phyloP scores from a whole-genome alignment of 1,284 basidiomycete genomes.

The Malassezia yamatoensis region DNA sequence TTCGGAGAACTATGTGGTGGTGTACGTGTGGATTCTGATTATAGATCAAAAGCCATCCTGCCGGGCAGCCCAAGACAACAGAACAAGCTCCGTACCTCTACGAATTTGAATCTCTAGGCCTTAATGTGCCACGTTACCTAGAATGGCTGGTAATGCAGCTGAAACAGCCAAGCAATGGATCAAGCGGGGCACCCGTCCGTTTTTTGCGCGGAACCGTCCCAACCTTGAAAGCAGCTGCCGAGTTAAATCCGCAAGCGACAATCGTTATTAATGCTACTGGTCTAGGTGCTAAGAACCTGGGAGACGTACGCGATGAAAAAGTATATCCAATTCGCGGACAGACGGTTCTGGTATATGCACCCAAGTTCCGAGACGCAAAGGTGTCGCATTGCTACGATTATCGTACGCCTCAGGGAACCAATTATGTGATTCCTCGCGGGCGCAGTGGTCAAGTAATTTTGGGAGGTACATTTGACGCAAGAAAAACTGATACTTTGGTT shows the following conservation, averaged over 20 bases:
- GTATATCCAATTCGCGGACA: slow-evolving; percentile 76
- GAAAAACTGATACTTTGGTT: slow-evolving; percentile 10
- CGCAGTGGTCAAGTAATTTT: slow-evolving; percentile 52
- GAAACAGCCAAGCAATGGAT: background rate
- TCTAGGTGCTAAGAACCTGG: slow-evolving; percentile 37
- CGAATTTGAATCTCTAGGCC: slow-evolving; percentile 28
- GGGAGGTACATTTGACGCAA: slow-evolving; percentile 55
- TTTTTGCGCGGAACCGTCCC: slow-evolving; percentile 19
- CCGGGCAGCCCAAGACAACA: background rate
- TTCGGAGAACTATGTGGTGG: slow-evolving; percentile 22
- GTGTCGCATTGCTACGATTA: slow-evolving; percentile 25
- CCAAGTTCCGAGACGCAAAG: slow-evolving; percentile 48
- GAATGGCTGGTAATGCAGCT: slow-evolving; percentile 28
- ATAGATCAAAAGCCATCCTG: background rate
- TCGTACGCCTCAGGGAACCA: slow-evolving; percentile 19
- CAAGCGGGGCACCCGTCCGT: slow-evolving; percentile 21
- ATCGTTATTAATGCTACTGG: slow-evolving; percentile 52
- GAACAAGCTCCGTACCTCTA: slow-evolving; percentile 14
- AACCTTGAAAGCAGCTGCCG: slow-evolving; percentile 15
- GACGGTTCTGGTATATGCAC: slow-evolving; percentile 66
- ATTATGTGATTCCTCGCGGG: slow-evolving; percentile 56
- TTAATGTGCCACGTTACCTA: slow-evolving; percentile 30
- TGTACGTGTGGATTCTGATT: background rate
- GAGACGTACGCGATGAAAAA: slow-evolving; percentile 58
- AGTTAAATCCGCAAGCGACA: slow-evolving; percentile 12